Evolutionary conservation across 371 early-diverging fungal genomes (phyloP), one percentile per base, ranked within the genome.

Genomic region (Apophysomyces ossiformis): DNA sequence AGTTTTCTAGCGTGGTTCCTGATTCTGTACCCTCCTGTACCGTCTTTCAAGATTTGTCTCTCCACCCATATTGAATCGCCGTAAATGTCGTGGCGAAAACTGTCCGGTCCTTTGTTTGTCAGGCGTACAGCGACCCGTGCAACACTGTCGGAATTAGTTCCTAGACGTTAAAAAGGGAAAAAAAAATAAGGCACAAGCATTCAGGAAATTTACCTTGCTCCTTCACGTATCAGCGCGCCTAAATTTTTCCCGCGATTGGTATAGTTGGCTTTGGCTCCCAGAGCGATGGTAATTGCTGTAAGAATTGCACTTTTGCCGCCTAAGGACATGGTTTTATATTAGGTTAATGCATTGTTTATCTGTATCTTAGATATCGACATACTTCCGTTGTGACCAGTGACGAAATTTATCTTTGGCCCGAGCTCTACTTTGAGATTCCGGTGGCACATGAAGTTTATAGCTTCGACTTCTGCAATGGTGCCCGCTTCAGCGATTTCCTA

Each of bases 371-470:
- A 12, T 64, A 37, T 5, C 61, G 9, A 76, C 88, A 54, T 82
- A 90, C 92, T 91, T 66, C 98, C 97, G 72, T 97, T 98, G 68
- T 95, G 94, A 6, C 99, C 99, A 60, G 92, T 92, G 43, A 98
- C 88, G 75, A 98, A 98, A 79, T 98, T 98, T 68, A 98, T 90
- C 62, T 93, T 90, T 2, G 95, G 91, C 26, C 91, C 90, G 67
- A 98, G 85, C 57, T 87, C 76, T 9, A 97, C 88, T 21, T 85
- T 81, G 13, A 95, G 84, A 56, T 85, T 83, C 44, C 86, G 85
- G 76, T 98, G 99, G 72, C 97, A 96, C 97, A 98, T 96, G 75
- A 98, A 98, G 72, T 98, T 94, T 37, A 83, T 77, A 36, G 96
- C 76, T 73, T 93, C 92, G 15, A 98, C 85, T 37, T 79, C 66